phyloP scores from a whole-genome alignment of 2,329 filamentous ascomycete species.

The Neonectria magnoliae region DNA sequence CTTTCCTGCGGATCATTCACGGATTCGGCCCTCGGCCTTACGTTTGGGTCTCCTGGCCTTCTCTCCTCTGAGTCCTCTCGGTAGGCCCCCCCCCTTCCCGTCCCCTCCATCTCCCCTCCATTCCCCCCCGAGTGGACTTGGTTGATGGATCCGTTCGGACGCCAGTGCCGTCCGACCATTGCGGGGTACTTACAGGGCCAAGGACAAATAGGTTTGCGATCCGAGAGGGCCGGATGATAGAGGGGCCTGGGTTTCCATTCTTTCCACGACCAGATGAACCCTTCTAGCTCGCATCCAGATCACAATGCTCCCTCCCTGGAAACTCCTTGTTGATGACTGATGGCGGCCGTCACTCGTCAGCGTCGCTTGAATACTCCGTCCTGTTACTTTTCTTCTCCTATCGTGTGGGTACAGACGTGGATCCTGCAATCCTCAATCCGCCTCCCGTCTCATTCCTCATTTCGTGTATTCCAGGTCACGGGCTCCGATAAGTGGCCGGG shows the following conservation, averaged over 20 bases:
- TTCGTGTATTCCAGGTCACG: slow-evolving; percentile 12
- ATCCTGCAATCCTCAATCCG: slow-evolving; percentile 7
- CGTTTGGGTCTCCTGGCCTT: slow-evolving; percentile 22
- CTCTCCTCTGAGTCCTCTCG: background rate
- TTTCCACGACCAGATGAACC: slow-evolving; percentile 37
- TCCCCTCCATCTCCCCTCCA: slow-evolving; percentile 26
- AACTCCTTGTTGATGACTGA: slow-evolving; percentile 8
- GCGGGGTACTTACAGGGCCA: slow-evolving; percentile 37
- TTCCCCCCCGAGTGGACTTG: slow-evolving; percentile 22
- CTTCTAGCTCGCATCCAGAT: slow-evolving; percentile 30
- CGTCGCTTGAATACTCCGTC: background rate
- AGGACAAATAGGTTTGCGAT: slow-evolving; percentile 42
- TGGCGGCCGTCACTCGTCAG: background rate
- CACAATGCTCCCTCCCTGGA: slow-evolving; percentile 17
- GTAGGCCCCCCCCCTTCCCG: slow-evolving; percentile 3
- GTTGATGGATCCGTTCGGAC: slow-evolving; percentile 37
- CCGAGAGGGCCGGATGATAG: slow-evolving; percentile 38
- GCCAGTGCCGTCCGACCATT: slow-evolving; percentile 42
- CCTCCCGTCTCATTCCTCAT: slow-evolving; percentile 24
- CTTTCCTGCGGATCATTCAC: slow-evolving; percentile 14
- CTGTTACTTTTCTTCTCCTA: background rate
- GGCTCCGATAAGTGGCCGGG: background rate
- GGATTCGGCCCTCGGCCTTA: slow-evolving; percentile 25
- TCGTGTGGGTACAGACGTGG: slow-evolving; percentile 9
- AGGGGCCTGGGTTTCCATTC: slow-evolving; percentile 35